Percentiles rank a stretch among this genome's conserved stretches.
Evolutionary conservation across 768 basidiomycete species (phyloP).

Genomic region (Floccularia luteovirens): DNA sequence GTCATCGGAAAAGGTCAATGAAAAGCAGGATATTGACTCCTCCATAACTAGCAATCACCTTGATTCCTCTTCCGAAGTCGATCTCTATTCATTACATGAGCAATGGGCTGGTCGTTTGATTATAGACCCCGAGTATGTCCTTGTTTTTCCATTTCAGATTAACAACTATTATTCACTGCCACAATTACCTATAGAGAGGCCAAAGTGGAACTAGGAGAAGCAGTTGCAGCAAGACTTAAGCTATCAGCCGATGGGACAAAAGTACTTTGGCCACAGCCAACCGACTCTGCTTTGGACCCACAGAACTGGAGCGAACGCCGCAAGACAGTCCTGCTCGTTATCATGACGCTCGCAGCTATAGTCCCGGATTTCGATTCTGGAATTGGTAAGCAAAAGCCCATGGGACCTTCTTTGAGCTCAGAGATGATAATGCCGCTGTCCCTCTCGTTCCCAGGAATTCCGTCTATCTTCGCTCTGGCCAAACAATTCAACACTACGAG

Average conservation of each 20-base stretch:
- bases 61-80: slow-evolving; percentile 14
- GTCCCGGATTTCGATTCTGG: slow-evolving; percentile 64
- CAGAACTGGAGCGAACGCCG: slow-evolving; percentile 55
- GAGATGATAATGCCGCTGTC: not conserved
- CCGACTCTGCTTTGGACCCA: slow-evolving; percentile 51
- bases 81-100: slow-evolving; percentile 40
- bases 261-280: slow-evolving; percentile 68
- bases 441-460: too few relatives aligned
- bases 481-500: slow-evolving; percentile 45
- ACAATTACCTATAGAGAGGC: slow-evolving; percentile 42
- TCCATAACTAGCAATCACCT: slow-evolving; percentile 1
- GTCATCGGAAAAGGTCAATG: slow-evolving; percentile 1
- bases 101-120: slow-evolving; percentile 49
- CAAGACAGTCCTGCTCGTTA: slow-evolving; percentile 49
- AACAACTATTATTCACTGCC: not conserved
- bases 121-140: slow-evolving; percentile 51
- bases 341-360: slow-evolving; percentile 56
- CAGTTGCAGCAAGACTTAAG: slow-evolving; percentile 47
- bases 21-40: slow-evolving; percentile 11
- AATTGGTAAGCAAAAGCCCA: slow-evolving; percentile 31
- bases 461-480: slow-evolving; percentile 53
- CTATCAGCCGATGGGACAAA: slow-evolving; percentile 46
- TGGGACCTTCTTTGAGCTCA: not conserved
- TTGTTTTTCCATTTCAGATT: not conserved
- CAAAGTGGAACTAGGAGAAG: slow-evolving; percentile 49